Evolutionary conservation across 345 rosid genomes (phyloP), one percentile per base, ranked within the genome.

Genomic region (Noccaea bulbosa): DNA sequence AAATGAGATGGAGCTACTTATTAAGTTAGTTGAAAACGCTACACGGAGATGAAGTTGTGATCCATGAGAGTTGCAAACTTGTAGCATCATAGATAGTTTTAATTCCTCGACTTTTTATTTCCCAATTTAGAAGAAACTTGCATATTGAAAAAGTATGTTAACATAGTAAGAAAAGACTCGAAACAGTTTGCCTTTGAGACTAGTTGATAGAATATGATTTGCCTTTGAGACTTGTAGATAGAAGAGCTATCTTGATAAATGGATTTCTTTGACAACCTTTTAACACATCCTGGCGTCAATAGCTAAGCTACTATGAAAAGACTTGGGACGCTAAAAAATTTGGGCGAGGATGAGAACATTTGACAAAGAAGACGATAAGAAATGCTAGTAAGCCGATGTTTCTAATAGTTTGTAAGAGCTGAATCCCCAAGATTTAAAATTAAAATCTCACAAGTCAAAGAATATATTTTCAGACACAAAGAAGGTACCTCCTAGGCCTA

Each of bases 61-160:
- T 62, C 33, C 41, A 5, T 34, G 48, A 47, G 48, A 47, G 51
- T 38, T 15, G 45, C 57, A 44, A 54, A 27, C 44, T 24, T 27
- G 65, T 64, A 54, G 58, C 65, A 16, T 55, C 51, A 47, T 64
- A 57, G 53, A 33, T 62, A 33, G 11, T 16, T 61, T 32, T 2
- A 8, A 5, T 38, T 70, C 34, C 43, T 70, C 5, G 50, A 38
- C 50, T 5, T 58, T 2, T 27, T 11, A 49, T 48, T 27, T 49
- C 34, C 43, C 35, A 39, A 32, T 60, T 27, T 35, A 39, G 66
- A 17, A 17, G 11, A 34, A 27, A 27, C 30, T 35, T 54, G 17
- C 5, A 65, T 54, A 7, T 32, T 45, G 11, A 41, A 17, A 52
- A 53, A 11, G 16, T 41, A 35, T 35, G 39, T 10, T 7, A 45